These are phyloP conservation scores for Darksidea phi DNA, from an alignment of 495 filamentous ascomycete species.

Conservation along the genomic window DNA sequence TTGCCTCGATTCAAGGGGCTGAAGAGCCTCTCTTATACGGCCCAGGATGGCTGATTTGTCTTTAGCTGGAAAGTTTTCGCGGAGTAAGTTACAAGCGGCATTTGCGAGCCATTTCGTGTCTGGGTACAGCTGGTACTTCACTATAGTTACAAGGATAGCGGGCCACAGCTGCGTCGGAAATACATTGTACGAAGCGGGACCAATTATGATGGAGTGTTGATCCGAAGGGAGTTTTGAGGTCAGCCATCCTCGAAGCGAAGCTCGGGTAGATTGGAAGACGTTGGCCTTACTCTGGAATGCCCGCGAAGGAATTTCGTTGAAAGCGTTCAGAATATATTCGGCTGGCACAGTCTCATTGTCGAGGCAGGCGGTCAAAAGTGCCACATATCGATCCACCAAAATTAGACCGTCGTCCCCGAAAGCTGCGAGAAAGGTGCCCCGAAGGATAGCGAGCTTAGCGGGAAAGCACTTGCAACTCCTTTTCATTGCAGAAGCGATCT, in stretches of 20 bases:
- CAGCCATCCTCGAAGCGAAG: not conserved
- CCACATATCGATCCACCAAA: conserved; percentile 1
- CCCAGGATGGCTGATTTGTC: conserved; percentile 5
- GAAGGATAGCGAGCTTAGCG: conserved; percentile 10
- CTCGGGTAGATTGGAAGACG: not conserved
- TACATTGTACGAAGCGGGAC: not conserved
- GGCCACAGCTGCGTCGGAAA: not conserved
- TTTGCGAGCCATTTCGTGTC: conserved; percentile 2
- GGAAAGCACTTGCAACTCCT: conserved; percentile 9
- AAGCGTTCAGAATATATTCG: conserved; percentile 16
- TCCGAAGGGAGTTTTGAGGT: not conserved
- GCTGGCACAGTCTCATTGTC: not conserved
- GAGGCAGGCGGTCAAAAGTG: conserved; percentile 1
- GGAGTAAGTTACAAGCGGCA: not conserved
- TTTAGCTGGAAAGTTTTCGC: conserved; percentile 4
- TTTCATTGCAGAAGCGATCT: conserved; percentile 1
- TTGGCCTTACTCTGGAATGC: not conserved
- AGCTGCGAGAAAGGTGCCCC: conserved; percentile 9
- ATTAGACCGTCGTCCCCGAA: not conserved
- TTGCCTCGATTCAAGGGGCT: not conserved
- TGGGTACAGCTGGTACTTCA: conserved; percentile 13
- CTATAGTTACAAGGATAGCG: conserved; percentile 1
- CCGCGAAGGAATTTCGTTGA: conserved; percentile 17
- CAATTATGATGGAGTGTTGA: not conserved
- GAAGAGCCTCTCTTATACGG: conserved; percentile 6